Evolutionary conservation across 78 protist genomes (phyloP), one percentile per base, ranked within the genome.

Genomic region (Dictyostelium citrinum): DNA sequence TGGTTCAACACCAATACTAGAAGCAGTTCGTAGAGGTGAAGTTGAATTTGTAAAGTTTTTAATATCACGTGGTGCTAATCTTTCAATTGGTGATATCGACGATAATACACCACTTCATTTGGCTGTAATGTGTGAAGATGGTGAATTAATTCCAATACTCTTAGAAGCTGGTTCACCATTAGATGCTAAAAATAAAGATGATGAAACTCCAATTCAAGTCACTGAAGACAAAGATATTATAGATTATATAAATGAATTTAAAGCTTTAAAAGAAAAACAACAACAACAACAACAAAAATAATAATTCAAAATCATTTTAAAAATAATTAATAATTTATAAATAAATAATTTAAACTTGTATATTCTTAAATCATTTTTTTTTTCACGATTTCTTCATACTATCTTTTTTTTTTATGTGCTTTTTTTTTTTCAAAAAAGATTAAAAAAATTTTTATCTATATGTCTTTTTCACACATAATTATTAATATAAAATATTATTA

Each of bases 1-100:
- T 75, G 97, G 97, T 3, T 91, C 93, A 35, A 95, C 97, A 51
- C 97, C 97, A 7, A 39, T 95, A 2, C 91, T 90, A 11, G 94
- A 95, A 68, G 95, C 97, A 1, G 90, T 82, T 12, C 22, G 92
- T 27, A 75, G 92, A 77, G 92, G 92, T 33, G 92, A 86, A 31
- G 92, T 86, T 5, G 92, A 86, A 16, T 60, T 86, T 70, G 92
- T 86, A 24, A 75, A 86, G 64, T 86, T 43, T 46, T 35, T 86
- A 14, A 49, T 86, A 7, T n/a, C 77, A 0, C 27, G 39, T 51
- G 49, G 41, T 27, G 74, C 79, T 4, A 83, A 86, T n/a, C 45
- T 86, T 2, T 39, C 92, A 1, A 60, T 77, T 61, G 92, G 83
- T 37, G 92, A 86, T 41, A 86, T 86, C 12, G 92, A 86, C 14